A percentile compares a stretch with the other conserved stretches of the same genome.
phyloP scores from a whole-genome alignment of 2,329 filamentous ascomycete species.

The Samsoniella hepiali region DNA sequence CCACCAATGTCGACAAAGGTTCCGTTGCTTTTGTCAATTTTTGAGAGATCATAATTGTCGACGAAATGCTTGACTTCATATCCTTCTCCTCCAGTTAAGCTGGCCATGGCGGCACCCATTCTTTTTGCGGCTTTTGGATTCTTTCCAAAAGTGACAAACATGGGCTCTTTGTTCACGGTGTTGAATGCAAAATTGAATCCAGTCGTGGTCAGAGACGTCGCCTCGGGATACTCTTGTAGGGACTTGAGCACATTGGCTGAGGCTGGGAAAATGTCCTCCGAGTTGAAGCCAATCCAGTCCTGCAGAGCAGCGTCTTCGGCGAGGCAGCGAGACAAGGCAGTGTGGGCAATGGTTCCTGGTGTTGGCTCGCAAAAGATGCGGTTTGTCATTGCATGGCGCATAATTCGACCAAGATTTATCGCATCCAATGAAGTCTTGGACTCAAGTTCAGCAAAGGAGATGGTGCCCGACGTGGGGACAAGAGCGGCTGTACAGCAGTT shows the following conservation, averaged over 20 bases:
- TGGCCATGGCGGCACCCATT: conserved; percentile 55
- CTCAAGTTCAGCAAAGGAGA: conserved; percentile 45
- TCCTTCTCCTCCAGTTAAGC: conserved; percentile 52
- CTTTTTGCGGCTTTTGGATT: conserved; percentile 45
- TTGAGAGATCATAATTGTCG: conserved; percentile 51
- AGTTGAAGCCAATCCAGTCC: conserved; percentile 55
- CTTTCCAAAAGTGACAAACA: conserved; percentile 53
- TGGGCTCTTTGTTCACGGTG: conserved; percentile 49
- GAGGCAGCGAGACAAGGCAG: conserved; percentile 50
- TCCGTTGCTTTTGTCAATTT: conserved; percentile 41
- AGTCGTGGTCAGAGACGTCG: conserved; percentile 45
- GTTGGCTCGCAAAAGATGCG: conserved; percentile 52
- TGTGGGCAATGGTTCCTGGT: conserved; percentile 52
- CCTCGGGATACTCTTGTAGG: conserved; percentile 43
- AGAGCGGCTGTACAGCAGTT: conserved; percentile 41
- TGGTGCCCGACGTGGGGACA: conserved; percentile 45
- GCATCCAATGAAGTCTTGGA: conserved; percentile 44
- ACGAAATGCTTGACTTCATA: conserved; percentile 53
- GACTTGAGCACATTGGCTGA: conserved; percentile 45
- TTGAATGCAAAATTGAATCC: conserved; percentile 51
- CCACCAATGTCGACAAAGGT: conserved; percentile 59
- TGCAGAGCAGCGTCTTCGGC: conserved; percentile 46
- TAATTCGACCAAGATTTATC: conserved; percentile 48
- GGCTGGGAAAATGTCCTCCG: conserved; percentile 52
- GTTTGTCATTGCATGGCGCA: conserved; percentile 57